Evolutionary conservation across 768 basidiomycete species (phyloP), one percentile per base, ranked within the genome.

Genomic region (Mycena maculata): DNA sequence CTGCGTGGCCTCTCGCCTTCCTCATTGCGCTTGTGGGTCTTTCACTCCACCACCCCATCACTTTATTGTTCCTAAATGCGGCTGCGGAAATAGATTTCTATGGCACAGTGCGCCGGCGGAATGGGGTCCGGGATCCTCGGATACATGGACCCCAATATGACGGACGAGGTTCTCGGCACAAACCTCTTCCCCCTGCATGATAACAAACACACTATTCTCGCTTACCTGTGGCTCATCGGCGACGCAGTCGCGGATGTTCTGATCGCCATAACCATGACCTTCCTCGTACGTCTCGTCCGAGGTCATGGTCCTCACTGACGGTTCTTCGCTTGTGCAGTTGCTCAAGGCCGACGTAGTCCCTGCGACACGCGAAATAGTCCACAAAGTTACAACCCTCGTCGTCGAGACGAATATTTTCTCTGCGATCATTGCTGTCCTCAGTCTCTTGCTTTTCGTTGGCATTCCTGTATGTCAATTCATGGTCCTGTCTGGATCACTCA

Each of bases 391-490:
- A 22, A 50, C 45, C 53, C 10, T 60, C 31, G 3, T 60, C 22
- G 33, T 69, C 23, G 63, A 69, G 47, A 61, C 63, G 8, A 69
- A 69, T 53, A 27, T 23, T 28, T 57, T 64, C 13, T 33, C 57
- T 20, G 30, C 41, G 2, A 16, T 68, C n/a, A 56, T 54, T 44
- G 49, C 61, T 13, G 30, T 68, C 31, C 1, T 68, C 2, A 50
- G 56, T 4, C 57, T 63, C 25, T 1, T 63, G 2, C 56, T 68
- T 8, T 68, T 28, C 28, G 12, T 60, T 36, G 49, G 47, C 41
- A 5, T 44, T 27, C 60, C 60, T 1, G 58, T 60, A 18, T 33
- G 52, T 48, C 20, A n/a, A n/a, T n/a, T 28, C n/a, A 31, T 9
- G 13, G 8, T 36, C 33, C 6, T 18, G 13, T 28, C 12, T 8